Percentiles rank a stretch among this genome's conserved stretches.
Conservation (phyloP, 441 rosid species). For the Pelargonium citronellum region DNA sequence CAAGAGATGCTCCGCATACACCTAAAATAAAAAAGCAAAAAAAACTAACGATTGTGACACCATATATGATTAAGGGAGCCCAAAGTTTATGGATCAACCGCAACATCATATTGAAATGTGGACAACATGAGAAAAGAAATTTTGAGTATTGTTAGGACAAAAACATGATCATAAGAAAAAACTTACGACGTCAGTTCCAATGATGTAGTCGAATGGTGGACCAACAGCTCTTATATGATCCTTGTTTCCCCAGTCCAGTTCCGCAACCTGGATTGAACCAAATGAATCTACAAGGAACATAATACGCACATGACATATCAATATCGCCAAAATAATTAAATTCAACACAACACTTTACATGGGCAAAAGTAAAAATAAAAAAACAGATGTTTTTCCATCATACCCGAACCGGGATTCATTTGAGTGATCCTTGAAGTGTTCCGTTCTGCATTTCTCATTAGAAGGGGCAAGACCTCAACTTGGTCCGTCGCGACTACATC, state of each 20-base stretch:
- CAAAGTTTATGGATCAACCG: neutral
- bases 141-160: neutral
- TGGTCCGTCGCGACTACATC: constrained; percentile 83
- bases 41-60: neutral
- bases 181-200: constrained; percentile 93
- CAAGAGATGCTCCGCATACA: constrained; percentile 88
- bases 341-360: neutral
- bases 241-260: constrained; percentile 83
- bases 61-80: neutral
- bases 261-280: constrained; percentile 77
- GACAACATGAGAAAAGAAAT: neutral
- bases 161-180: neutral
- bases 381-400: neutral
- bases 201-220: constrained; percentile 82
- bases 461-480: constrained; percentile 66
- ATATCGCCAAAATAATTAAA: neutral
- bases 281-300: constrained; percentile 51
- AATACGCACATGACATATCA: neutral
- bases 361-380: neutral
- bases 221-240: constrained; percentile 62
- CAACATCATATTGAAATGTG: neutral
- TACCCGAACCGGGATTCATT: constrained; percentile 61
- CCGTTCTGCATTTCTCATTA: constrained; percentile 73
- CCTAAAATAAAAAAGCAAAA: constrained; percentile 31
- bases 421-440: constrained; percentile 70